Conservation (phyloP, 768 basidiomycete species). For the Chalciporus piperatus region DNA sequence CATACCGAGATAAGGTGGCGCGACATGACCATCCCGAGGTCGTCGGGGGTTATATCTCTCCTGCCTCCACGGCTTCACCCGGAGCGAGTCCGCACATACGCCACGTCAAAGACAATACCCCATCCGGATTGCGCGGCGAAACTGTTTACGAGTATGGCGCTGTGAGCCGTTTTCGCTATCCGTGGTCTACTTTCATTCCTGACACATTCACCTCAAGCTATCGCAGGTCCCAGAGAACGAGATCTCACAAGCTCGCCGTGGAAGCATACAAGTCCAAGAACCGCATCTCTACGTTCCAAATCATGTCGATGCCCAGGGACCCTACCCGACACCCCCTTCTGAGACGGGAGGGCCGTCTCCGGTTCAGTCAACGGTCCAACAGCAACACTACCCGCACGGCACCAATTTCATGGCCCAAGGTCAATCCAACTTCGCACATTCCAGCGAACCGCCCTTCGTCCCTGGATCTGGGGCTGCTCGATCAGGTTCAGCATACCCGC, state of each 20-base stretch:
- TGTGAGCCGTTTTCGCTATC: slow-evolving; percentile 15
- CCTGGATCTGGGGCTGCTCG: slow-evolving; percentile 12
- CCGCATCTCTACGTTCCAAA: slow-evolving; percentile 24
- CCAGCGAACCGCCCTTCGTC: slow-evolving; percentile 17
- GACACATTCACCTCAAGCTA: slow-evolving; percentile 9
- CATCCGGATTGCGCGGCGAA: slow-evolving; percentile 25
- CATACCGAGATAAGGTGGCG: slow-evolving; percentile 26
- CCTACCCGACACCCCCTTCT: slow-evolving; percentile 19
- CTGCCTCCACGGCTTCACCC: slow-evolving; percentile 44
- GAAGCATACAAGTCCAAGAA: slow-evolving; percentile 23
- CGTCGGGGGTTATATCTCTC: slow-evolving; percentile 39
- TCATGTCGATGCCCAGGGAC: slow-evolving; percentile 10
- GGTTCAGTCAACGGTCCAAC: slow-evolving; percentile 17
- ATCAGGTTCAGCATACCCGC: slow-evolving; percentile 12
- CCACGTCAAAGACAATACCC: slow-evolving; percentile 20
- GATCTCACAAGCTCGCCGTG: slow-evolving; percentile 22
- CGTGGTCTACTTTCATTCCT: background rate
- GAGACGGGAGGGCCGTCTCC: slow-evolving; percentile 12
- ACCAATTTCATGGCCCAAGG: slow-evolving; percentile 11
- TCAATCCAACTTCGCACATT: slow-evolving; percentile 8
- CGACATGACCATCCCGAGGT: slow-evolving; percentile 24
- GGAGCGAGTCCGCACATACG: slow-evolving; percentile 33
- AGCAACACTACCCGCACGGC: slow-evolving; percentile 15
- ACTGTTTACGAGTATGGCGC: slow-evolving; percentile 25
- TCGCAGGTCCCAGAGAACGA: slow-evolving; percentile 24